These are phyloP conservation scores for Nicotiana otophora DNA, from an alignment of 257 asterid genomes.

Conservation along the genomic window DNA sequence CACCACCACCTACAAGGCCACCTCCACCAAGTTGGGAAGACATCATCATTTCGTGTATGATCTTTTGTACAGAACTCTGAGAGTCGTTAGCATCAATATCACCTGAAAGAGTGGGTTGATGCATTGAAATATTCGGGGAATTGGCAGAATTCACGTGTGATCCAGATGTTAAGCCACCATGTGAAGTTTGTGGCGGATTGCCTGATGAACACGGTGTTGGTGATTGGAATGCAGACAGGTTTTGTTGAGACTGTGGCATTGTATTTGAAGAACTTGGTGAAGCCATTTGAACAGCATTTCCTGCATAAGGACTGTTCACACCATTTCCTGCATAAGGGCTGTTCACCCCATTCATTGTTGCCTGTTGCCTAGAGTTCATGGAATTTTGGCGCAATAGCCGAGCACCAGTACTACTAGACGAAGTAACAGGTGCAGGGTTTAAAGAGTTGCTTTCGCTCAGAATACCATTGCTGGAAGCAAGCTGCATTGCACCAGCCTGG, in stretches of 20 bases:
- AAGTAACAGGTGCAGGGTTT: conserved; percentile 37
- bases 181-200: conserved; percentile 51
- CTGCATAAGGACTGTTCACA: conserved; percentile 46
- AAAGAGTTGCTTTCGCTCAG: conserved; percentile 32
- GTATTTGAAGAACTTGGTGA: conserved; percentile 63
- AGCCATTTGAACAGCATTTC: conserved; percentile 51
- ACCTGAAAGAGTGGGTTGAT: conserved; percentile 54
- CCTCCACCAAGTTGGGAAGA: conserved; percentile 63
- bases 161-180: conserved; percentile 35
- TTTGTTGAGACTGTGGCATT: conserved; percentile 44
- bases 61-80: conserved; percentile 87
- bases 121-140: conserved; percentile 61
- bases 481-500: conserved; percentile 42
- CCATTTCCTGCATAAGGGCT: conserved; percentile 47
- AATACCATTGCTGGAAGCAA: conserved; percentile 39
- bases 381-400: conserved; percentile 72
- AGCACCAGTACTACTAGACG: conserved; percentile 41
- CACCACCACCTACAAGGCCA: conserved; percentile 46
- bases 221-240: conserved; percentile 60
- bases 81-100: conserved; percentile 69
- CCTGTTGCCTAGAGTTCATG: conserved; percentile 61
- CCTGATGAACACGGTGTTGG: conserved; percentile 61
- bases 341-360: conserved; percentile 34
- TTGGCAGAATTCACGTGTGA: conserved; percentile 35
- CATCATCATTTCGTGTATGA: conserved; percentile 77